These are phyloP conservation scores for Laburnicola sp. DNA, from an alignment of 2,329 filamentous ascomycete species.

Conservation along the genomic window DNA sequence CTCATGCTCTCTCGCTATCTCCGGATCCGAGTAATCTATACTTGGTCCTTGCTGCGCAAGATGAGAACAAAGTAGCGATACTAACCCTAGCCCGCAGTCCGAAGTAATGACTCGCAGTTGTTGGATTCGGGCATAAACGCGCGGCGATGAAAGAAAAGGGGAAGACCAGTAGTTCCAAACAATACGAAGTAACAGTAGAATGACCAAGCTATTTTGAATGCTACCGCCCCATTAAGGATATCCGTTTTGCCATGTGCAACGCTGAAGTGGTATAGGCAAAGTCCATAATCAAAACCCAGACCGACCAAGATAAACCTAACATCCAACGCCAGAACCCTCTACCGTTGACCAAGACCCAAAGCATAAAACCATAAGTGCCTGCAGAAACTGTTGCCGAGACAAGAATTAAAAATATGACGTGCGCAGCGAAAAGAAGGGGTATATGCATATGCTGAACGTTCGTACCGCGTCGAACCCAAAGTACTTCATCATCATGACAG, in stretches of 20 bases:
- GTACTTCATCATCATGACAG: background rate
- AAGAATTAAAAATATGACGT: background rate
- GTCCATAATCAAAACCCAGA: conserved; percentile 13
- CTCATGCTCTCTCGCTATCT: background rate
- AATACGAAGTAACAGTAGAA: background rate
- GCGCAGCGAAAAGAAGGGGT: background rate
- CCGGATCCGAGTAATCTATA: background rate
- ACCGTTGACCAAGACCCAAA: background rate
- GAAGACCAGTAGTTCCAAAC: background rate
- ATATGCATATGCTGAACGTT: background rate
- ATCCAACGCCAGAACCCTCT: background rate
- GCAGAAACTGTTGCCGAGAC: background rate
- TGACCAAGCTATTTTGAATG: background rate
- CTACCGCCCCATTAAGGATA: conserved; percentile 4
- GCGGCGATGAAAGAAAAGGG: background rate
- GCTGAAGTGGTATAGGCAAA: conserved; percentile 2
- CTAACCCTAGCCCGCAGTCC: too few species aligned
- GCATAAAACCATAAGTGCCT: background rate
- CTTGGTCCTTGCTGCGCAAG: background rate
- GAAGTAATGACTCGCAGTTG: background rate
- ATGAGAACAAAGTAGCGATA: background rate
- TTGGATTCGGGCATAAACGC: background rate
- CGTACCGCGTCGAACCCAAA: background rate
- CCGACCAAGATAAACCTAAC: conserved; percentile 8
- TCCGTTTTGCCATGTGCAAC: background rate